Percentiles rank a stretch among this genome's conserved stretches.
phyloP scores from a whole-genome alignment of 345 rosid genomes.

The Dovyalis caffra region DNA sequence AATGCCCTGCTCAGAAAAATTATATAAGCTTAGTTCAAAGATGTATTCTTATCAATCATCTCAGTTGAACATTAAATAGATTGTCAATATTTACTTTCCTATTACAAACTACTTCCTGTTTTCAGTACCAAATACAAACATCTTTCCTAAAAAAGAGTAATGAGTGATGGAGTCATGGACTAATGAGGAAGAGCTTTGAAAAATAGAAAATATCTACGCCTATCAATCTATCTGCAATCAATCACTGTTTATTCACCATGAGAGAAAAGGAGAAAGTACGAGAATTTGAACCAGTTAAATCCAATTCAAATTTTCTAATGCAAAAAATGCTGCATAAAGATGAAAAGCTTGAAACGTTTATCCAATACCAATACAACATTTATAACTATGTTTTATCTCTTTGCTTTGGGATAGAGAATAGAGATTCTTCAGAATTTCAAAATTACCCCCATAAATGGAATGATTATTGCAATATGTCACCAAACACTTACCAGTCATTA shows the following conservation, averaged over 20 bases:
- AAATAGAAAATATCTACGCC: background rate
- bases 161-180: background rate
- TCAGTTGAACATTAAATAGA: background rate
- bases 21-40: background rate
- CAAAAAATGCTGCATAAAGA: too few species aligned
- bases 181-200: background rate
- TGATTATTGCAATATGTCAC: background rate
- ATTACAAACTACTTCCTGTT: background rate
- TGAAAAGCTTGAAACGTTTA: too few species aligned
- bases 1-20: slow-evolving; percentile 58
- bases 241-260: too few species aligned
- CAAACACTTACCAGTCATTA: slow-evolving; percentile 78
- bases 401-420: background rate
- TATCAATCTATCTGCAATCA: too few species aligned
- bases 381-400: background rate
- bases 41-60: background rate
- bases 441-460: background rate
- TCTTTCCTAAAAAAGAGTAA: background rate
- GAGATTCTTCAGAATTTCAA: background rate
- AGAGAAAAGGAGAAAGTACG: too few species aligned
- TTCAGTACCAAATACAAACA: background rate
- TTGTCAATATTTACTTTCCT: background rate
- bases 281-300: too few species aligned
- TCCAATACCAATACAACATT: too few species aligned
- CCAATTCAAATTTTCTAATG: too few species aligned